These are phyloP conservation scores for Solidago caesia DNA, from an alignment of 129 eudicot genomes.

Conservation along the genomic window DNA sequence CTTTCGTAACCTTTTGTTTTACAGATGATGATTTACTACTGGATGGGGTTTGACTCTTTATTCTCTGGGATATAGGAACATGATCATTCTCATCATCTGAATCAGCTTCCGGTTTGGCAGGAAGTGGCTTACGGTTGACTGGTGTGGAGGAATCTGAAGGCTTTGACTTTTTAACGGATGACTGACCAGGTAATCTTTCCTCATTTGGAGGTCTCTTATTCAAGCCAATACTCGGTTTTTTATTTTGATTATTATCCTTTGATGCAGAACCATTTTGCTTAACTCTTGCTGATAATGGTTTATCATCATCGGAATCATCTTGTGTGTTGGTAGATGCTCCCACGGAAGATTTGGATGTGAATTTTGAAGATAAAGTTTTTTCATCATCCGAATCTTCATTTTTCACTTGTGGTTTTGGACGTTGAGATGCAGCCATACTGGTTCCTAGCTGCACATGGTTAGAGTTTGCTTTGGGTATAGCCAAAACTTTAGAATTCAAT, in stretches of 20 bases:
- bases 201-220: conserved; percentile 67
- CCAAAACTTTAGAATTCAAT: too few relatives aligned
- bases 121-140: conserved; percentile 37
- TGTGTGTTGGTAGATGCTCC: conserved; percentile 44
- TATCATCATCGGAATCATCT: conserved; percentile 51
- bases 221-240: conserved; percentile 30
- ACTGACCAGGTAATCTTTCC: conserved; percentile 44
- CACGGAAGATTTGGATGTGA: conserved; percentile 28
- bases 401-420: conserved; percentile 34
- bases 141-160: conserved; percentile 57
- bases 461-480: conserved; percentile 38
- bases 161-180: conserved; percentile 64
- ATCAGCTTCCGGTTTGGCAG: conserved; percentile 48
- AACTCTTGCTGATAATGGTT: conserved; percentile 49
- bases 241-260: conserved; percentile 38
- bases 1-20: conserved; percentile 46
- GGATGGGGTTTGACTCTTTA: conserved; percentile 54
- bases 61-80: conserved; percentile 70
- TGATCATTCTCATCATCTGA: conserved; percentile 63
- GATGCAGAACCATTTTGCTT: conserved; percentile 68
- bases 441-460: conserved; percentile 34
- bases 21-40: conserved; percentile 46
- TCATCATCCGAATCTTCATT: conserved; percentile 67
- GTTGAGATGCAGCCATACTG: conserved; percentile 21
- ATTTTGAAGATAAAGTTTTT: conserved; percentile 19